Conservation (phyloP, 768 basidiomycete genomes). For the Galerina sulciceps region DNA sequence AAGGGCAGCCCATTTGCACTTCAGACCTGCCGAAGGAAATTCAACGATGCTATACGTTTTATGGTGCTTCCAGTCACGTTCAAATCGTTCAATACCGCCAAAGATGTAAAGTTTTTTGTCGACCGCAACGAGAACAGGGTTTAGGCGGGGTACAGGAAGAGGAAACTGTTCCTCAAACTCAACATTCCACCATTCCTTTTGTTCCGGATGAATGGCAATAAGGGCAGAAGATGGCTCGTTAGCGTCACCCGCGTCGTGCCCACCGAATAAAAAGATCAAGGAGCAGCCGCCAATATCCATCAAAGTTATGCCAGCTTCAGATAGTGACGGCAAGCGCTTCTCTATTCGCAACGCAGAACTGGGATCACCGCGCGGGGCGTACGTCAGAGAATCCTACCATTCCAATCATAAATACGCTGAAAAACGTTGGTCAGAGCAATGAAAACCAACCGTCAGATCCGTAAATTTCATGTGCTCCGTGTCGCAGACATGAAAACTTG, state of each 20-base stretch:
- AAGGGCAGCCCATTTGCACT: background rate
- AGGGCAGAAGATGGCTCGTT: background rate
- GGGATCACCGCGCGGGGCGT: background rate
- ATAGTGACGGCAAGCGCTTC: background rate
- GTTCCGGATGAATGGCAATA: constrained; percentile 1
- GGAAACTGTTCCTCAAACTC: background rate
- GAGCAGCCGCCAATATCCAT: background rate
- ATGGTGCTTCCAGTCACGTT: background rate
- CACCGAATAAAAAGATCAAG: constrained; percentile 3
- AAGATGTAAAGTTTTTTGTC: constrained; percentile 1
- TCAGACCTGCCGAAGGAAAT: background rate
- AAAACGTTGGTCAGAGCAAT: background rate
- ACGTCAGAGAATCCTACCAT: background rate
- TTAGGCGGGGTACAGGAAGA: background rate
- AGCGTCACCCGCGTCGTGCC: background rate
- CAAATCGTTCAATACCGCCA: background rate
- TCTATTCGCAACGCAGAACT: background rate
- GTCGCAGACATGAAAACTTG: constrained; percentile 2
- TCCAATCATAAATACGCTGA: background rate
- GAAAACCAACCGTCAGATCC: background rate
- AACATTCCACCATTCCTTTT: background rate
- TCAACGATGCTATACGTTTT: background rate
- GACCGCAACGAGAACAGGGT: background rate
- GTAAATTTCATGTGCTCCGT: background rate
- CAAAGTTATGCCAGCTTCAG: background rate